Evolutionary conservation across 140 eudicot genomes (phyloP).

Genomic region (Cichorium intybus): DNA sequence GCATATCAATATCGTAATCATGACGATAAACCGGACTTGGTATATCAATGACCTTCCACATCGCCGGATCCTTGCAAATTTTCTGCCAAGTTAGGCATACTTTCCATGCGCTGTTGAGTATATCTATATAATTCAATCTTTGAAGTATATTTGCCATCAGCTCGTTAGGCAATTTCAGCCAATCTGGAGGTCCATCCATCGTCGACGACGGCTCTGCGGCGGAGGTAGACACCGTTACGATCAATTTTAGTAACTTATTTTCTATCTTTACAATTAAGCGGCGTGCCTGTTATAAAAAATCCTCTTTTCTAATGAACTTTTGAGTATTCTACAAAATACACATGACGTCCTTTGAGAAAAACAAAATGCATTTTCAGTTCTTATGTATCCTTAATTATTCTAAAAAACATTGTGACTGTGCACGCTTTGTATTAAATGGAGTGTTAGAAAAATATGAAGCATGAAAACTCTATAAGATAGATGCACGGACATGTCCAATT

Average conservation of each 20-base stretch:
- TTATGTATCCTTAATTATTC: too few species aligned
- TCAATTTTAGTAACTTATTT: background rate
- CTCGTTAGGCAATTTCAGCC: conserved; percentile 70
- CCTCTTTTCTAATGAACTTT: background rate
- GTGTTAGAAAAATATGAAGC: too few species aligned
- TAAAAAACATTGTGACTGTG: too few species aligned
- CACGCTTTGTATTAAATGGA: too few species aligned
- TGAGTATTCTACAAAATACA: background rate
- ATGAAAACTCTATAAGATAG: too few species aligned
- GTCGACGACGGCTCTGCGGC: conserved; percentile 12
- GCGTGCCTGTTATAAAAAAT: background rate
- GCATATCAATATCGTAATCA: conserved; percentile 3
- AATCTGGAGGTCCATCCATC: conserved; percentile 33
- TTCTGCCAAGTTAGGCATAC: conserved; percentile 68
- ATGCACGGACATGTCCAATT: too few species aligned
- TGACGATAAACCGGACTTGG: background rate
- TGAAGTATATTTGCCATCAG: conserved; percentile 53
- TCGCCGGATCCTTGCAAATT: conserved; percentile 55
- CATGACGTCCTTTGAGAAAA: background rate
- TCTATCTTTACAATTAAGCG: background rate
- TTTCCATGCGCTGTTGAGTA: conserved; percentile 49
- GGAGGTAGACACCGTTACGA: conserved; percentile 35
- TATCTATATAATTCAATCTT: conserved; percentile 29
- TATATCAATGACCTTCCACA: conserved; percentile 59
- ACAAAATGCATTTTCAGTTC: background rate